Base-by-base conservation (phyloP, 1,139 yeast genomes). In the Saccharomycopsis phalli region DNA sequence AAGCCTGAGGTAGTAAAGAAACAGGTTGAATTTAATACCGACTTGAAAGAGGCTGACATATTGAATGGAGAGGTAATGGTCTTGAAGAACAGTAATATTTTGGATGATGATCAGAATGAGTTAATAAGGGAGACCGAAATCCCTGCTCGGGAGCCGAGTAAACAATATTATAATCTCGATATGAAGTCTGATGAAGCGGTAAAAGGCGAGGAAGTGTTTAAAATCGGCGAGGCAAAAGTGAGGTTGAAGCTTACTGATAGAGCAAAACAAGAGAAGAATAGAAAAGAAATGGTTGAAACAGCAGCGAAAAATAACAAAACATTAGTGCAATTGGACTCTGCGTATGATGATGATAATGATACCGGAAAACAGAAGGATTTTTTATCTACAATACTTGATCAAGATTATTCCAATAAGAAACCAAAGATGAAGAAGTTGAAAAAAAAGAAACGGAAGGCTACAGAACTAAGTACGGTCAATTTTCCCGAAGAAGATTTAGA, bases 41-140 rank as follows among this genome's bases (percentile, higher is more conserved):
- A 60, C 37, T 47, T 63, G 16, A 52, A 54, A 4, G 72, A 71
- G 1, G 44, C 72, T 3, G 63, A 59, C 32, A 69, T 77, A 7
- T 68, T 66, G 0, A 63, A 63, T n/a, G 74, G 71, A 17, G 72
- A 74, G 1, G 64, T 82, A 2, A 60, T 86, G 40, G 82, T 91
- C 0, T 60, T 84, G 35, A 72, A 78, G 42, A 95, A 86, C 47
- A 56, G 63, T 1, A 63, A 64, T 4, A 59, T 82, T 2, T 50
- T 73, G 20, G 76, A 68, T 29, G 76, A 70, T 29, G 41, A 34
- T 31, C 71, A 74, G 44, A 68, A 63, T 25, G 65, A 51, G 20
- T 51, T 77, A 36, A 51, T 58, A 1, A 62, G 60, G 25, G 57
- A 62, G 36, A 51, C 30, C 26, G 41, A 60, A 14, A 54, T 51